These are phyloP conservation scores for Eragrostis curvula DNA, from an alignment of 176 grass and related monocot genomes.

Conservation along the genomic window DNA sequence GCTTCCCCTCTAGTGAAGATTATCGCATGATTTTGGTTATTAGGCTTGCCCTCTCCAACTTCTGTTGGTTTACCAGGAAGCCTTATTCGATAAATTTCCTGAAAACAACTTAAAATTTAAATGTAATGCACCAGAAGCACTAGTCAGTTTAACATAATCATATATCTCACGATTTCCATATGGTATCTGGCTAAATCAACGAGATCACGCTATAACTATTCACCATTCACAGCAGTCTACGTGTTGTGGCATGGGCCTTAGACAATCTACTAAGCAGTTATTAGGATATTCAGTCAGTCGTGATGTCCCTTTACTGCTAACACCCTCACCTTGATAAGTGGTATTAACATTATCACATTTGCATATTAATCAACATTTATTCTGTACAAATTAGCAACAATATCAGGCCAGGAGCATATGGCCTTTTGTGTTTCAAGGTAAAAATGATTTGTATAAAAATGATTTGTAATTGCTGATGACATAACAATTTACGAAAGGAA, in stretches of 20 bases:
- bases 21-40: conserved; percentile 90
- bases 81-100: conserved; percentile 84
- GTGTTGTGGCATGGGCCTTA: conserved; percentile 17
- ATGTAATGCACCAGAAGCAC: conserved; percentile 20
- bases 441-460: conserved; percentile 11
- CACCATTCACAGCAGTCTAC: neutral
- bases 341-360: neutral
- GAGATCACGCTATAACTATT: neutral
- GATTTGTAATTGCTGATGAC: neutral
- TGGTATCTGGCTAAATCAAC: neutral
- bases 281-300: neutral
- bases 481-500: conserved; percentile 7
- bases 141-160: conserved; percentile 19
- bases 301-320: conserved; percentile 31
- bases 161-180: neutral
- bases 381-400: conserved; percentile 5
- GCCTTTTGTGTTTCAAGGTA: neutral
- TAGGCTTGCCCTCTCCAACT: conserved; percentile 77
- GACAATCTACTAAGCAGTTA: neutral
- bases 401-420: neutral
- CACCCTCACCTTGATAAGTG: neutral
- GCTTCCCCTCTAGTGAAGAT: conserved; percentile 84
- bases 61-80: conserved; percentile 82
- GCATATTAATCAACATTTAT: conserved; percentile 26
- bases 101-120: conserved; percentile 27